A percentile compares a stretch with the other conserved stretches of the same genome.
These are phyloP conservation scores for Phytophthora pisi DNA, from an alignment of 352 stramenopile species.

Conservation along the genomic window DNA sequence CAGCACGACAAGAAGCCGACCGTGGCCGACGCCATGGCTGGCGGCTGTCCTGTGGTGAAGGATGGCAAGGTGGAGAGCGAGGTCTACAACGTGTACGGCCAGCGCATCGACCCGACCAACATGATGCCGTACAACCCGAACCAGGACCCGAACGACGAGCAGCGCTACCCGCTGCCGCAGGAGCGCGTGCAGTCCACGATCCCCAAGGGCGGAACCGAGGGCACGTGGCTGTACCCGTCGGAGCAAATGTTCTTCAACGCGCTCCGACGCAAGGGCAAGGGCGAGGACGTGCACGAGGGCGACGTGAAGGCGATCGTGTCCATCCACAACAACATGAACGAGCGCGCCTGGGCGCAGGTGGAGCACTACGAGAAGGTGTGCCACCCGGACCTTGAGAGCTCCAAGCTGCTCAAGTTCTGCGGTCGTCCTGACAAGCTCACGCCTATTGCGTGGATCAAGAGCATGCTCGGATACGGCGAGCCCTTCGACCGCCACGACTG, in stretches of 20 bases:
- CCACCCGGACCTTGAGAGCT: constrained; percentile 65
- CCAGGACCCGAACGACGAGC: constrained; percentile 91
- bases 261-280: constrained; percentile 97
- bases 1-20: constrained; percentile 52
- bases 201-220: constrained; percentile 94
- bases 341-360: constrained; percentile 97
- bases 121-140: constrained; percentile 98
- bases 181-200: constrained; percentile 96
- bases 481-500: constrained; percentile 99
- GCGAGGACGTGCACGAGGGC: constrained; percentile 95
- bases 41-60: constrained; percentile 65
- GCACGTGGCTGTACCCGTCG: constrained; percentile 98
- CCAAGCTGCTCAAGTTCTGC: constrained; percentile 97
- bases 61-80: constrained; percentile 46
- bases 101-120: constrained; percentile 97
- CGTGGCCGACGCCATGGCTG: constrained; percentile 31
- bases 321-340: constrained; percentile 99
- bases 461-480: constrained; percentile 79
- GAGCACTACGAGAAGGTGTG: constrained; percentile 97
- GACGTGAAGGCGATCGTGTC: constrained; percentile 96
- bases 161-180: constrained; percentile 92
- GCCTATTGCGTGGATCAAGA: constrained; percentile 94
- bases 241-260: constrained; percentile 99
- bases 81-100: constrained; percentile 98
- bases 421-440: constrained; percentile 96